Base-by-base conservation (phyloP, 1,284 basidiomycete species). In the Gomphus sp. region DNA sequence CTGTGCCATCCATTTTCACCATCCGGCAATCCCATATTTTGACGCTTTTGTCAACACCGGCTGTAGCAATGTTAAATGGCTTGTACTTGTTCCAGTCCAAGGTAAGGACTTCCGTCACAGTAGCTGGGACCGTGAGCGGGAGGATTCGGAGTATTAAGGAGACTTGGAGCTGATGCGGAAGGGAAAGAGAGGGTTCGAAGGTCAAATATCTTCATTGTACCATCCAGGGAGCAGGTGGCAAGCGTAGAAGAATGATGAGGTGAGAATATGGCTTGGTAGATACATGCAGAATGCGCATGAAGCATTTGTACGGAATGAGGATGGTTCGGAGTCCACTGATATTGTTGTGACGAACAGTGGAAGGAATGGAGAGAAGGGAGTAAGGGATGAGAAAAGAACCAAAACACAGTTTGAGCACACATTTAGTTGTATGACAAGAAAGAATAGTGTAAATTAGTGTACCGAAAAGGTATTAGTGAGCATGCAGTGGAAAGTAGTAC, bases 21-120 rank as follows among this genome's bases (percentile, higher is more conserved):
- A 61, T 59, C 45, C 91, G 81, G 65, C 89, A 86, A 68, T 96
- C 93, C 87, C 91, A 95, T 22, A 93, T 78, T 66, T 87, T 88
- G 64, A 89, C 77, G 11, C 75, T 70, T 66, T 87, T 89, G 72
- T 96, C 93, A 14, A 94, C 90, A 33, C 89, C 87, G 1, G 80
- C 87, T 60, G 83, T 90, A 0, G 91, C 93, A 52, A 96, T 73
- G 9, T 85, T 73, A 68, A 87, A 84, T 1, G 88, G 88, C 2
- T 82, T 78, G 67, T 95, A 96, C 70, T 96, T 96, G 73, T 96
- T 96, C 92, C 93, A 96, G 66, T 96, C 93, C 37, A 95, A 70
- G 7, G 85, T 80, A 18, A 96, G 80, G 10, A 91, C 71, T 68
- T 91, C 89, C 2, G 81, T 82, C 8, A 55, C 52, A 33, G 52